These are phyloP conservation scores for Scutellaria barbata DNA, from an alignment of 257 asterid genomes.

Conservation along the genomic window DNA sequence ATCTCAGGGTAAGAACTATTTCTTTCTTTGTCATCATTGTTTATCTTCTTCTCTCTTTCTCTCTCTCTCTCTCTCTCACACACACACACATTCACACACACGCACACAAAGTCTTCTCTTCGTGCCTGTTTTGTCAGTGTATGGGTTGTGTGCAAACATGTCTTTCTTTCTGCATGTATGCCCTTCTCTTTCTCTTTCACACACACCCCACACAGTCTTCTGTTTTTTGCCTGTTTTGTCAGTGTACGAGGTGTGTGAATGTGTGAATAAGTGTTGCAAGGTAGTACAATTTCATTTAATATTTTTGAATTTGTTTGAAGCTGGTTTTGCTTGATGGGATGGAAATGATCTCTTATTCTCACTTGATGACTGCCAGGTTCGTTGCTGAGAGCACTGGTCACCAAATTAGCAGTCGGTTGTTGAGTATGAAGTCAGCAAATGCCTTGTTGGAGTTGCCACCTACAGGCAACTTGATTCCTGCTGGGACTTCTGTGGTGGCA, in stretches of 20 bases:
- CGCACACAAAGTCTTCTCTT: background rate
- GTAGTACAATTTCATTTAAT: slow-evolving; percentile 17
- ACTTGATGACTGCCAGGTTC: slow-evolving; percentile 58
- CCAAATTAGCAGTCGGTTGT: slow-evolving; percentile 88
- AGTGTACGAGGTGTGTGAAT: slow-evolving; percentile 7
- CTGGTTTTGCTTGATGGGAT: slow-evolving; percentile 26
- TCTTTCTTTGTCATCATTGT: slow-evolving; percentile 17
- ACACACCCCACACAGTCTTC: background rate
- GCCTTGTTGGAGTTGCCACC: slow-evolving; percentile 84
- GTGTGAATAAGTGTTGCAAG: slow-evolving; percentile 1
- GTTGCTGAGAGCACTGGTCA: slow-evolving; percentile 94
- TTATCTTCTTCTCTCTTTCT: background rate
- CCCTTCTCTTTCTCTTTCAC: background rate
- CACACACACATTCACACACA: background rate
- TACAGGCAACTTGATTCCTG: slow-evolving; percentile 60
- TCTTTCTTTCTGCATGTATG: background rate
- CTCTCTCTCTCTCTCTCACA: background rate
- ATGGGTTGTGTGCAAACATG: background rate
- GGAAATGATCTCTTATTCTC: slow-evolving; percentile 15
- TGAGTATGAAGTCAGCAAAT: slow-evolving; percentile 95
- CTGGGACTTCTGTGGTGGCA: slow-evolving; percentile 71
- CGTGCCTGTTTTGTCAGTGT: background rate
- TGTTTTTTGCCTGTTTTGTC: background rate
- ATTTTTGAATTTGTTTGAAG: slow-evolving; percentile 22
- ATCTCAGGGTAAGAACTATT: slow-evolving; percentile 65